Percentiles rank a stretch among this genome's conserved stretches.
Evolutionary conservation across 2,329 filamentous ascomycete species (phyloP).

Genomic region (Alternaria postmessia): DNA sequence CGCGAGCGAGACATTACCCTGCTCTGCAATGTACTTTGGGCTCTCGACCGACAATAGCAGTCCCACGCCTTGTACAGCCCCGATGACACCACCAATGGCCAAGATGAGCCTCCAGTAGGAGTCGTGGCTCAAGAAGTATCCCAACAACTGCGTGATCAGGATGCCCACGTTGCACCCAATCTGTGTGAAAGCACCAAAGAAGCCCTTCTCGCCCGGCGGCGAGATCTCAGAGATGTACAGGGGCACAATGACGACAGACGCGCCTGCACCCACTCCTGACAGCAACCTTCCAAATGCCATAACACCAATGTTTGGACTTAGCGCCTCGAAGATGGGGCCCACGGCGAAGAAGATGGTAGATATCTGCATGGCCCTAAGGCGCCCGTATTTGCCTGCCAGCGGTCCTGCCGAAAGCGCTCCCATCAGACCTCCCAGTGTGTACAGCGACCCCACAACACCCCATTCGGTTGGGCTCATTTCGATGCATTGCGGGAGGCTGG

Average conservation of each 20-base stretch:
- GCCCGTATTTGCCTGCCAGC: constrained; percentile 77
- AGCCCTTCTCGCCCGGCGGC: constrained; percentile 72
- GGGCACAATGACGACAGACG: constrained; percentile 89
- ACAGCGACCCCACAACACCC: constrained; percentile 87
- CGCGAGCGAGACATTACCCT: constrained; percentile 68
- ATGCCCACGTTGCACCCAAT: constrained; percentile 95
- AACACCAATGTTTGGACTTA: constrained; percentile 71
- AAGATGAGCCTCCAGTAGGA: constrained; percentile 86
- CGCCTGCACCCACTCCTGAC: constrained; percentile 84
- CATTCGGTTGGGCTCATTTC: constrained; percentile 84
- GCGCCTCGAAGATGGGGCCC: constrained; percentile 78
- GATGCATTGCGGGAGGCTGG: constrained; percentile 76
- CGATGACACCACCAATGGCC: constrained; percentile 74
- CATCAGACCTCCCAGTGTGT: constrained; percentile 85
- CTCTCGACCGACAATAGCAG: constrained; percentile 81
- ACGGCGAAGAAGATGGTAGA: constrained; percentile 78
- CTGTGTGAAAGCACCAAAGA: constrained; percentile 86
- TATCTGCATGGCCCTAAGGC: constrained; percentile 77
- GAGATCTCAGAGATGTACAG: constrained; percentile 94
- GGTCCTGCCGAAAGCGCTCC: constrained; percentile 84
- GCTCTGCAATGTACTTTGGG: constrained; percentile 81
- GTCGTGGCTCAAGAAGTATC: constrained; percentile 84
- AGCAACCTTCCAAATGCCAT: constrained; percentile 79
- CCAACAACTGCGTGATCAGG: constrained; percentile 80
- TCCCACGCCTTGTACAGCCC: constrained; percentile 70